Conservation (phyloP, 192 early-diverging fungal genomes). For the Umbelopsis isabellina region DNA sequence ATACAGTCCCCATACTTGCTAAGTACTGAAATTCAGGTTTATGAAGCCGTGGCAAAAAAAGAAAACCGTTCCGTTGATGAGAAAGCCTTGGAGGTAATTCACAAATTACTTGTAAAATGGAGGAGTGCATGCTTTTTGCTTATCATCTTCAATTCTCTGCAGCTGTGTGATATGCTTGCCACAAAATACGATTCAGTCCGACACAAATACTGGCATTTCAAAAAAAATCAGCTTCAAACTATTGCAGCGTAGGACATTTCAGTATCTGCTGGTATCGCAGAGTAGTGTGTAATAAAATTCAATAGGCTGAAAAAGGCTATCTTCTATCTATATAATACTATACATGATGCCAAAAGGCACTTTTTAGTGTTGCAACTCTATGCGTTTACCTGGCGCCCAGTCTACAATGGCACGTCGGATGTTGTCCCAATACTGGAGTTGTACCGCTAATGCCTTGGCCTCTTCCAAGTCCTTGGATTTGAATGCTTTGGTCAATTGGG, state of each 20-base stretch:
- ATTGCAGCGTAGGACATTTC: neutral
- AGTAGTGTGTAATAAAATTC: neutral
- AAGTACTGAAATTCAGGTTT: constrained; percentile 48
- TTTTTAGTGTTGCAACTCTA: constrained; percentile 57
- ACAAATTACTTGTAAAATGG: neutral
- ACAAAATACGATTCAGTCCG: constrained; percentile 64
- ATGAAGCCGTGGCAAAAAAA: constrained; percentile 47
- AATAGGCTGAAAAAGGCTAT: neutral
- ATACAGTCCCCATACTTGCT: constrained; percentile 45
- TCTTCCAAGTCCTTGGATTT: constrained; percentile 45
- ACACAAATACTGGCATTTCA: constrained; percentile 70
- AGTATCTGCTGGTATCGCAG: neutral
- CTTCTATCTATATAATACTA: neutral
- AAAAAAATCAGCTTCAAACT: constrained; percentile 32
- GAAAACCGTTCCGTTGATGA: constrained; percentile 39
- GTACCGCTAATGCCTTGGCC: constrained; percentile 68
- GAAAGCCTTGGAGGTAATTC: constrained; percentile 43
- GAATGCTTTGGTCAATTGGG: constrained; percentile 60
- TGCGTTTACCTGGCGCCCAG: constrained; percentile 59
- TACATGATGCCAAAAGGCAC: neutral
- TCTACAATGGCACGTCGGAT: constrained; percentile 58
- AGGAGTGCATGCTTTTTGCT: neutral
- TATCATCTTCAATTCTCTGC: neutral
- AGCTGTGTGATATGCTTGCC: constrained; percentile 59
- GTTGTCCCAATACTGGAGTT: constrained; percentile 80